Evolutionary conservation across 2,329 filamentous ascomycete genomes (phyloP).

Genomic region (Cladosporium sp.): DNA sequence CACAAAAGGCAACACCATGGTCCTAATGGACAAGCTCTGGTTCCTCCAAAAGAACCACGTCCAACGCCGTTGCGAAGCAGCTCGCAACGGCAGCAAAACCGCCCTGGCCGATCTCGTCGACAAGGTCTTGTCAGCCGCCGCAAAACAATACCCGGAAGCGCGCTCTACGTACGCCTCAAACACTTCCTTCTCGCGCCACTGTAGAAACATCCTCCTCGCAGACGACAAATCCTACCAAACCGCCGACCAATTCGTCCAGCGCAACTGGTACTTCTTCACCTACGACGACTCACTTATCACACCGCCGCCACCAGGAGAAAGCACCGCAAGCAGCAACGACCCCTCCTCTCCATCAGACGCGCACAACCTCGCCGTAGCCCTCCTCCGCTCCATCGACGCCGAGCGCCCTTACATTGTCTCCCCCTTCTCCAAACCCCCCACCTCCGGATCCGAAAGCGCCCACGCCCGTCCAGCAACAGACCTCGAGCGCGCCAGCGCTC

Average conservation of each 20-base stretch:
- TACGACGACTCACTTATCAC: constrained; percentile 24
- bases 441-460: neutral
- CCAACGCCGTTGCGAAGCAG: constrained; percentile 47
- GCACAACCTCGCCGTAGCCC: neutral
- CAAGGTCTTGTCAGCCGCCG: constrained; percentile 34
- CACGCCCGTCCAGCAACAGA: constrained; percentile 13
- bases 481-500: constrained; percentile 12
- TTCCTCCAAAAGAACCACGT: constrained; percentile 75
- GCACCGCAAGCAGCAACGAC: constrained; percentile 5
- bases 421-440: neutral
- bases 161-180: constrained; percentile 1
- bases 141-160: constrained; percentile 28
- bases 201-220: constrained; percentile 48
- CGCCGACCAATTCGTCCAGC: constrained; percentile 55
- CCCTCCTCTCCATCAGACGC: constrained; percentile 16
- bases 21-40: constrained; percentile 76
- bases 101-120: constrained; percentile 40
- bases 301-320: constrained; percentile 9
- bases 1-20: constrained; percentile 84
- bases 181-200: constrained; percentile 5
- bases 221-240: constrained; percentile 61
- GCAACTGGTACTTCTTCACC: constrained; percentile 60
- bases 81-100: constrained; percentile 41
- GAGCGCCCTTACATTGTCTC: neutral
- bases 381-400: constrained; percentile 8